Base-by-base conservation (phyloP, 257 asterid genomes). In the Solanum clarkiae region DNA sequence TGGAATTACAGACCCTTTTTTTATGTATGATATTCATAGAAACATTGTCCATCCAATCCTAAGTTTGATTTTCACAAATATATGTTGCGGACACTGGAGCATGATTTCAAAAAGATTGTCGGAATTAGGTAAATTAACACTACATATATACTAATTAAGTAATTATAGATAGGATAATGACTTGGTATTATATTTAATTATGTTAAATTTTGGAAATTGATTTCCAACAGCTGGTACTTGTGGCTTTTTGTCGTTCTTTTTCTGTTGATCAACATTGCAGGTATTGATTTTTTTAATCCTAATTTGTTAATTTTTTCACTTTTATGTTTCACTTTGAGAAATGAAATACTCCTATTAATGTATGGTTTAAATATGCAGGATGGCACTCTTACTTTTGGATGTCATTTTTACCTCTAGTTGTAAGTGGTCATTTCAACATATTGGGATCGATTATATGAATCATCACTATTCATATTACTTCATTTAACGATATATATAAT, bases 341-440 rank as follows among this genome's bases (percentile, higher is more conserved):
- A 12, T 32, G 10, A 68, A 57, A 80, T 79, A 49, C 79, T 54
- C 51, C 63, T 84, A 26, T 24, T 32, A 63, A 62, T 26, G 53
- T 60, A 24, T 68, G 57, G 71, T 17, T 74, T 29, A 49, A 75
- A 69, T 32, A 11, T 90, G 94, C 95, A 96, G 99, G 99, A 59
- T 97, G 97, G 98, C 96, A 95, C 88, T 80, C 96, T 49, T 97
- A 92, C 84, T 95, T 97, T 71, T 97, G 99, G 99, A 80, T 97
- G 80, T 90, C 99, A 49, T 97, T 95, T 90, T 82, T 95, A 85
- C 99, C 98, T 66, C 90, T 95, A 49, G 18, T 84, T 45, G 98
- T 96, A 87, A 94, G 96, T 90, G 40, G 45, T 29, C 10, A 6
- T 1, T 54, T 55, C 20, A 44, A 8, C 11, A 72, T 11, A 15